Conservation (phyloP, 179 eudicot species). For the Silene vulgaris region DNA sequence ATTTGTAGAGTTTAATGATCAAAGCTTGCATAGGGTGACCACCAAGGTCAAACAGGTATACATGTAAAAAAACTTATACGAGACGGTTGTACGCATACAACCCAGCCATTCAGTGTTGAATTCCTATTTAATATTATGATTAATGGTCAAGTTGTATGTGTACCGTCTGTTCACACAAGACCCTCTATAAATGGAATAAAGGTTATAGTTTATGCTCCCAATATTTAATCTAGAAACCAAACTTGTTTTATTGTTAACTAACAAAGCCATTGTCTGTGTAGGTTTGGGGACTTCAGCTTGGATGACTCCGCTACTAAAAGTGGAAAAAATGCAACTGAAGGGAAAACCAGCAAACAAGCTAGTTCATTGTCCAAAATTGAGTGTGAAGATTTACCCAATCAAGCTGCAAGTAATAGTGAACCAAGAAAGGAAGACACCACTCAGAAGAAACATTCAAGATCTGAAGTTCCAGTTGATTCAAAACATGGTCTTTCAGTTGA, state of each 20-base stretch:
- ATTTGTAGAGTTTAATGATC: not conserved
- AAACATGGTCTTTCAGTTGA: slow-evolving; percentile 28
- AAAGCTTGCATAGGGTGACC: not conserved
- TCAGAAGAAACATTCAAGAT: slow-evolving; percentile 27
- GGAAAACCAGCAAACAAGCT: slow-evolving; percentile 30
- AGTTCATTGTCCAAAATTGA: slow-evolving; percentile 18
- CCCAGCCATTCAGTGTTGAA: not conserved
- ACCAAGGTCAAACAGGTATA: not conserved
- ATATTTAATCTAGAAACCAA: not conserved
- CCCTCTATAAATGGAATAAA: not conserved
- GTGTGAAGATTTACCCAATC: slow-evolving; percentile 28
- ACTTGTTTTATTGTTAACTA: slow-evolving; percentile 1
- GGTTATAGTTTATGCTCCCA: slow-evolving; percentile 1
- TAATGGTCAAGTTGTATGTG: not conserved
- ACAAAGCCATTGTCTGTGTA: slow-evolving; percentile 24
- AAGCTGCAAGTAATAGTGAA: slow-evolving; percentile 23
- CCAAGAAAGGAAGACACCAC: slow-evolving; percentile 24
- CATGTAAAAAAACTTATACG: not conserved
- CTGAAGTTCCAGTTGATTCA: slow-evolving; percentile 25
- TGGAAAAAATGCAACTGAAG: slow-evolving; percentile 30
- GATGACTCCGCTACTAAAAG: slow-evolving; percentile 37
- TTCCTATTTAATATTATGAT: not conserved
- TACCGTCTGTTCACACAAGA: not conserved
- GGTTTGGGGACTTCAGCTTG: slow-evolving; percentile 55
- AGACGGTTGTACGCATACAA: not conserved